Base-by-base conservation (phyloP, 148 eudicot species). In the Rhododendron kiyosumense region DNA sequence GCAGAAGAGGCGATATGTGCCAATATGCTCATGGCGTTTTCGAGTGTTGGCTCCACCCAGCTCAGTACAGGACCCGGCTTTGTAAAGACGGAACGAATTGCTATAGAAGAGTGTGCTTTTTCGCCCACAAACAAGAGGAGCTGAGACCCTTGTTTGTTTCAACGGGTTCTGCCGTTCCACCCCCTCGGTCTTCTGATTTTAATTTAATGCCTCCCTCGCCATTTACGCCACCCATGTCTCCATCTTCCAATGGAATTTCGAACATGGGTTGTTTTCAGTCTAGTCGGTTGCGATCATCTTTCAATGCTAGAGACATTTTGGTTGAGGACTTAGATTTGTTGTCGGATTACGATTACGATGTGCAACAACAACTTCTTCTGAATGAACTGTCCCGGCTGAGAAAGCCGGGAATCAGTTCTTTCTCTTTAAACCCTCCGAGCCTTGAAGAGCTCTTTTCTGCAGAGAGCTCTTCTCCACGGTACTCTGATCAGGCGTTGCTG, bases 11-110 rank as follows among this genome's bases (percentile, higher is more conserved):
- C 14, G 98, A 95, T 85, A 93, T 93, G 94, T 95, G 98, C 54
- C 95, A 95, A 81, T 95, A 95, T 80, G 98, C 98, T 48, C 98
- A 95, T 75, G 98, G 98, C 41, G 98, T 95, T 61, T 95, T 95
- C 54, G 98, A 95, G 89, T 89, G 94, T 80, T 95, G 98, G 98
- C 93, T 95, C 54, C 98, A 95, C 74, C 98, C 98, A 0, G 98
- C 98, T 57, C 98, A 95, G 45, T 95, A 95, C 57, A 86, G 96
- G 18, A 95, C 98, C 57, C 91, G 98, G 7, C 90, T 95, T 8
- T 95, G 98, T 88, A 95, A 95, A 79, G 98, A 95, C 63, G 96
- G 96, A 4, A 85, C 88, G 0, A 83, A 45, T 78, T 95, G 98
- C 85, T 84, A 88, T 24, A 84, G 98, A 85, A 90, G 96, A 59